phyloP scores from a whole-genome alignment of 495 filamentous ascomycete genomes.

The Hypoxylon fuscum region DNA sequence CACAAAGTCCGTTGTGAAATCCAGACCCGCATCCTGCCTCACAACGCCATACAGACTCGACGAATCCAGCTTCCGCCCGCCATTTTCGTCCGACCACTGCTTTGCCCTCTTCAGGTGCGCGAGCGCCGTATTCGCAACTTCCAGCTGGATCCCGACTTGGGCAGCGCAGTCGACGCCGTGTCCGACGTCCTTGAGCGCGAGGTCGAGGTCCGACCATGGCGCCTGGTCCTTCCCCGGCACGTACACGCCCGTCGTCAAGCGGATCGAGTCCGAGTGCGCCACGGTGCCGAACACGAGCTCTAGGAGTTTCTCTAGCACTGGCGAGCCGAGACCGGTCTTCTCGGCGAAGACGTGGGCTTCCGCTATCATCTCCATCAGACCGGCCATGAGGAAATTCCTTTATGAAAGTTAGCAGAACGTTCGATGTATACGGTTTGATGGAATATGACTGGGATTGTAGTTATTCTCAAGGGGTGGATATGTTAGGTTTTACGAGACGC shows the following conservation, averaged over 20 bases:
- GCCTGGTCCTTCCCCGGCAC: neutral
- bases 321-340: slow-evolving; percentile 61
- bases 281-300: slow-evolving; percentile 62
- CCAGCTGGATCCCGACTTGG: slow-evolving; percentile 9
- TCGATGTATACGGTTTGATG: no score
- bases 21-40: slow-evolving; percentile 24
- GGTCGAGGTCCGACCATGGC: slow-evolving; percentile 20
- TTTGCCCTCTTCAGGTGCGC: slow-evolving; percentile 15
- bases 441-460: neutral
- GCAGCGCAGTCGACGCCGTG: slow-evolving; percentile 20
- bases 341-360: slow-evolving; percentile 66
- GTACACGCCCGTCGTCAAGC: slow-evolving; percentile 40
- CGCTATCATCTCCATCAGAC: slow-evolving; percentile 55
- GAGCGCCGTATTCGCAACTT: slow-evolving; percentile 18
- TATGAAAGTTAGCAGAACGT: no score
- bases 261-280: slow-evolving; percentile 56
- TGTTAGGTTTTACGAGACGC: neutral
- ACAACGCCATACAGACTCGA: slow-evolving; percentile 33
- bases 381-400: slow-evolving; percentile 21
- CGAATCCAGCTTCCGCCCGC: slow-evolving; percentile 26
- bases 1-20: slow-evolving; percentile 28
- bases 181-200: slow-evolving; percentile 20
- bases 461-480: neutral
- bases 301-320: slow-evolving; percentile 60
- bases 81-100: slow-evolving; percentile 3